phyloP scores from a whole-genome alignment of 2,329 filamentous ascomycete genomes.

The Cladosporium cucumerinum region DNA sequence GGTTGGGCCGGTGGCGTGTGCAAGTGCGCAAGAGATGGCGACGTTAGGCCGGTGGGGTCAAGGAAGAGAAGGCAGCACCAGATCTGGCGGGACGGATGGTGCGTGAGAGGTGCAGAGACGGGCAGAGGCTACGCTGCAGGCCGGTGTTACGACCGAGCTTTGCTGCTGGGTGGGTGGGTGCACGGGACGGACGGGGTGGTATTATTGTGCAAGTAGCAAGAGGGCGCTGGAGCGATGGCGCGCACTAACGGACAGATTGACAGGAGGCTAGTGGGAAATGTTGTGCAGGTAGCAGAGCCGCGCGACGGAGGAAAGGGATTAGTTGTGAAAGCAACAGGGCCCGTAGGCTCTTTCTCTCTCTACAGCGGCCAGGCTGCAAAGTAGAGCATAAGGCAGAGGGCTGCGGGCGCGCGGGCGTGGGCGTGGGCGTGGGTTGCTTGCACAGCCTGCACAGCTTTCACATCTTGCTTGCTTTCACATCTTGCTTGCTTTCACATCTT shows the following conservation, averaged over 20 bases:
- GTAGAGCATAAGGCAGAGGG: not conserved
- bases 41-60: conserved; percentile 1
- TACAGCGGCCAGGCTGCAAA: not conserved
- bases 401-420: not conserved
- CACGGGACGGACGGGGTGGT: not conserved
- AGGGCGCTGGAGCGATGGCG: not conserved
- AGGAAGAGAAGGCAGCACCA: conserved; percentile 3
- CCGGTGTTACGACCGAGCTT: conserved; percentile 3
- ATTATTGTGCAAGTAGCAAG: not conserved
- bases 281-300: conserved; percentile 3
- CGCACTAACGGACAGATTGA: not conserved
- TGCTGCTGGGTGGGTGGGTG: not conserved
- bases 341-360: not conserved
- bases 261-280: conserved; percentile 4
- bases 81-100: not conserved
- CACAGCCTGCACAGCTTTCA: too few relatives aligned
- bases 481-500: too few relatives aligned
- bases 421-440: not conserved
- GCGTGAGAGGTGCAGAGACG: not conserved
- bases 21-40: not conserved
- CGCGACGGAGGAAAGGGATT: not conserved
- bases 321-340: not conserved
- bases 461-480: not conserved
- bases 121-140: conserved; percentile 7
- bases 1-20: not conserved